These are phyloP conservation scores for Basipetospora chlamydospora DNA, from an alignment of 2,329 filamentous ascomycete genomes.

Conservation along the genomic window DNA sequence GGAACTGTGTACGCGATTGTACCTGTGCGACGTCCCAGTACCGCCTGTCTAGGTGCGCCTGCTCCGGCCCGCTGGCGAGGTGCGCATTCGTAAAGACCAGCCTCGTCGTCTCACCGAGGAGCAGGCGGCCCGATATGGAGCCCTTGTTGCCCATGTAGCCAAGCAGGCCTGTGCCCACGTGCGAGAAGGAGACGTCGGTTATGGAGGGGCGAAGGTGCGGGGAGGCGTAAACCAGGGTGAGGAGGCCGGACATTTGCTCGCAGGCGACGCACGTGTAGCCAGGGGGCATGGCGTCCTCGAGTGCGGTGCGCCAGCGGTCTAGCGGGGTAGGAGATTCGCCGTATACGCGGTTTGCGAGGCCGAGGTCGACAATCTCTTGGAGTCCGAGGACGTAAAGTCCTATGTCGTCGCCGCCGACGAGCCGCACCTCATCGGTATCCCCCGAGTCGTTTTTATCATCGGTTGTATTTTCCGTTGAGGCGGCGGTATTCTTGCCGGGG, in stretches of 20 bases:
- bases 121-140: slow-evolving; percentile 63
- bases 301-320: slow-evolving; percentile 65
- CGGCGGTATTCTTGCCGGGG: no score
- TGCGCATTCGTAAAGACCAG: slow-evolving; percentile 87
- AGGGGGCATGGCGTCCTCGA: slow-evolving; percentile 57
- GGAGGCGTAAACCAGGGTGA: slow-evolving; percentile 76
- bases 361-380: slow-evolving; percentile 84
- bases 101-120: slow-evolving; percentile 79
- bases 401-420: slow-evolving; percentile 52
- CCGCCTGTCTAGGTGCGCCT: slow-evolving; percentile 61
- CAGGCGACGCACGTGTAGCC: slow-evolving; percentile 66
- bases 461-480: no score
- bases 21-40: slow-evolving; percentile 87
- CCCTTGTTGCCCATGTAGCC: slow-evolving; percentile 97
- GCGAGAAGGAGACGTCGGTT: slow-evolving; percentile 66
- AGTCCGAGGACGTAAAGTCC: slow-evolving; percentile 82
- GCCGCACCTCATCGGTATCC: slow-evolving; percentile 24
- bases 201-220: slow-evolving; percentile 60
- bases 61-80: slow-evolving; percentile 73
- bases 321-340: slow-evolving; percentile 56
- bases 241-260: slow-evolving; percentile 74
- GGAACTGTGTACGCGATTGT: slow-evolving; percentile 59
- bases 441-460: no score
- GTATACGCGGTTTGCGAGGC: slow-evolving; percentile 54
- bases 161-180: slow-evolving; percentile 76